Evolutionary conservation across 306 rosid genomes (phyloP), one percentile per base, ranked within the genome.

Genomic region (Aeschynomene evenia): DNA sequence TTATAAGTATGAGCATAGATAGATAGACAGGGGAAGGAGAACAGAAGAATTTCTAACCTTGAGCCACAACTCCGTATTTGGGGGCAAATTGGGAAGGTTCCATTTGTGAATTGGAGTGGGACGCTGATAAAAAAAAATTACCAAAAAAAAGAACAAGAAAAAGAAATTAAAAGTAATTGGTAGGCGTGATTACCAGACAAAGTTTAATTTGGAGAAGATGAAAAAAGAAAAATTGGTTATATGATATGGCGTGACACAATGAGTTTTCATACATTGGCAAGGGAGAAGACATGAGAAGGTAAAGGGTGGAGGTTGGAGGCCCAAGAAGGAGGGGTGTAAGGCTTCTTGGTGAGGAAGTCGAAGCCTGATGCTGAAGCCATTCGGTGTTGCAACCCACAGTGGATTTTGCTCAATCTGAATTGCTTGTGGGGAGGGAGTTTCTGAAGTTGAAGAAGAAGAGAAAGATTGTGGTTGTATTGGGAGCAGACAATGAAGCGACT

Each of bases 51-150:
- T n/a, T 45, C 10, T 45, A 45, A 45, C 96, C 96, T 90, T 93
- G 53, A 93, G 66, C 94, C 94, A 94, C 65, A 94, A 80, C 76
- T 90, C 85, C 0, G 98, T 90, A 54, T 82, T 78, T 53, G 63
- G 14, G 4, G 98, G 98, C 77, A 94, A 58, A 80, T 88, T 88
- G 21, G 97, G 97, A 51, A 94, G 89, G 75, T 90, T 90, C 98
- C 97, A 94, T 81, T 79, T 82, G 85, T 94, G 97, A 85, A 93
- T 93, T 28, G 98, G 98, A 75, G 97, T 93, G 3, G 98, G 98
- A 67, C 80, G 76, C 96, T 92, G 87, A 64, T 7, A 43, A 1
- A 43, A 13, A 3, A 14, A 13, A 43, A 43, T n/a, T n/a, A n/a
- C n/a, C n/a, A 4, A 14, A 43, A 5, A 45, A 45, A n/a, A 15